phyloP scores from a whole-genome alignment of 495 filamentous ascomycete species.

The Xylaria grammica region DNA sequence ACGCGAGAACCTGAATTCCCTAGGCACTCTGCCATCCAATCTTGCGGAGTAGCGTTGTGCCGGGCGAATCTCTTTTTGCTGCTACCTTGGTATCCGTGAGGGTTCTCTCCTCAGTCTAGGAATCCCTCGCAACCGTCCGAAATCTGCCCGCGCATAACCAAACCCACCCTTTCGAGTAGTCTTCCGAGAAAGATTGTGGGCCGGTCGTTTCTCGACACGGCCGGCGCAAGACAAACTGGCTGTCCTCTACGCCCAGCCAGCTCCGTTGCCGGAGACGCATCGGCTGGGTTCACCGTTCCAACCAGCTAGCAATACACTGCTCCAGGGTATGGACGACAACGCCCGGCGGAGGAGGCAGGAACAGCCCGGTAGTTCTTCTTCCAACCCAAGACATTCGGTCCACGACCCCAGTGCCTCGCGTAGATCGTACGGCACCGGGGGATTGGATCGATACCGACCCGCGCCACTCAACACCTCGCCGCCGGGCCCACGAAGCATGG shows the following conservation, averaged over 20 bases:
- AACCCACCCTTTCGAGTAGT: not conserved
- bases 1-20: conserved; percentile 16
- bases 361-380: conserved; percentile 52
- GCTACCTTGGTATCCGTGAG: conserved; percentile 15
- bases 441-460: conserved; percentile 52
- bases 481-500: conserved; percentile 45
- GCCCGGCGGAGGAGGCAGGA: conserved; percentile 72
- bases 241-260: conserved; percentile 58
- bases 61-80: conserved; percentile 24
- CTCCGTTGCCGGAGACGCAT: conserved; percentile 64
- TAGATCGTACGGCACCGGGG: conserved; percentile 43
- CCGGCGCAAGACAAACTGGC: conserved; percentile 59
- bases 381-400: conserved; percentile 49
- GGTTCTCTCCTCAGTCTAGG: conserved; percentile 14
- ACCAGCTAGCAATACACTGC: conserved; percentile 48
- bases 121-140: conserved; percentile 21
- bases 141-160: conserved; percentile 22
- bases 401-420: conserved; percentile 49
- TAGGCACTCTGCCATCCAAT: conserved; percentile 15
- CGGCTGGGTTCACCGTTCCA: conserved; percentile 52
- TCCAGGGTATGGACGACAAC: conserved; percentile 74
- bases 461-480: conserved; percentile 52
- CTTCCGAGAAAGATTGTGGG: conserved; percentile 21
- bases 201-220: conserved; percentile 35
- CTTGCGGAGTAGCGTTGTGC: conserved; percentile 21